phyloP scores from a whole-genome alignment of 345 rosid species.

The Eucalyptus cloeziana region DNA sequence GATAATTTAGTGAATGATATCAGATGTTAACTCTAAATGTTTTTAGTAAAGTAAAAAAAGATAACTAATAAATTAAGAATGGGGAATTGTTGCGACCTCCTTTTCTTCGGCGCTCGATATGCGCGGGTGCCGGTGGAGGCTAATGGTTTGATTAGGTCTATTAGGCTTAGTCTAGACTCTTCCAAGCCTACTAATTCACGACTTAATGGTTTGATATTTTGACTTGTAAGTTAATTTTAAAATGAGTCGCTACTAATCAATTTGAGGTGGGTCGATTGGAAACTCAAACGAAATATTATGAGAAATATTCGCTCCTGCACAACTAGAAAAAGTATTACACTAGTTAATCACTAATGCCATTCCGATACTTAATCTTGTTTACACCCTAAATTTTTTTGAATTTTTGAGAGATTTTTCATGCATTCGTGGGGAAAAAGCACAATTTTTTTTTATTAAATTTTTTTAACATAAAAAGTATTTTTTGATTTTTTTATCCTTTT shows the following conservation, averaged over 20 bases:
- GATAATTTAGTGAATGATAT: too few relatives aligned
- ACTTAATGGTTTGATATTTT: too few relatives aligned
- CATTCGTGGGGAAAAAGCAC: accelerated
- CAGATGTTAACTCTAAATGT: accelerated
- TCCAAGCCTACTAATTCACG: accelerated
- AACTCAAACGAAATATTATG: accelerated
- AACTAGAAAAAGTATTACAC: accelerated
- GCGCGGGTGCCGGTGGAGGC: accelerated
- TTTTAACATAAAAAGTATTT: too few relatives aligned
- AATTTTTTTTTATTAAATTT: too few relatives aligned
- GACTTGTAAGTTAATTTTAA: too few relatives aligned
- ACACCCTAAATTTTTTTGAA: accelerated
- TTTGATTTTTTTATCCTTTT: too few relatives aligned
- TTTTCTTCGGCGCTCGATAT: accelerated
- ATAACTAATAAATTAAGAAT: too few relatives aligned
- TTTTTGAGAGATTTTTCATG: too few relatives aligned
- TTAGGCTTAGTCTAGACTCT: accelerated
- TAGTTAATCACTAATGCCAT: too few relatives aligned
- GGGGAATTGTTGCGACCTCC: too few relatives aligned
- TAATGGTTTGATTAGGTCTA: accelerated
- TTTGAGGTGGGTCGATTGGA: accelerated
- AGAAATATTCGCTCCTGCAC: accelerated
- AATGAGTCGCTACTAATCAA: accelerated
- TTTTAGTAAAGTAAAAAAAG: too few relatives aligned
- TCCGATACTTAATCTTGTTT: accelerated